These are phyloP conservation scores for Apium graveolens DNA, from an alignment of 129 eudicot genomes.

Conservation along the genomic window DNA sequence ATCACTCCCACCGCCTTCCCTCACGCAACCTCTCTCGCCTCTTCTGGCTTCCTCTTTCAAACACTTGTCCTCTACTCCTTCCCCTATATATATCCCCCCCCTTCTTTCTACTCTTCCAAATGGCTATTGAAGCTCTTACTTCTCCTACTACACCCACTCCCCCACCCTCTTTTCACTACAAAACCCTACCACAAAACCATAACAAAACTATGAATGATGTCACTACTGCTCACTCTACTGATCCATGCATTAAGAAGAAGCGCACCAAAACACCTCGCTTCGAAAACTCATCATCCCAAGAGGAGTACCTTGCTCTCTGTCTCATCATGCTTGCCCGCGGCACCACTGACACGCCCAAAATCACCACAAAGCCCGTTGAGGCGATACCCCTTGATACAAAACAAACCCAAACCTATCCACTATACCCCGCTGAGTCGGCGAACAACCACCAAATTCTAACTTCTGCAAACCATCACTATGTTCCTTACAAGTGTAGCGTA, in stretches of 20 bases:
- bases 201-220: background rate
- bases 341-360: background rate
- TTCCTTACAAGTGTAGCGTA: slow-evolving; percentile 7
- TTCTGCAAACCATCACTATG: background rate
- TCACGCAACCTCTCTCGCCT: slow-evolving; percentile 6
- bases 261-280: slow-evolving; percentile 27
- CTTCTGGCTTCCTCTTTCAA: background rate
- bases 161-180: background rate
- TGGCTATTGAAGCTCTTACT: slow-evolving; percentile 10
- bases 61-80: background rate
- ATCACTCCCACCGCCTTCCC: slow-evolving; percentile 9
- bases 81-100: background rate
- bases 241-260: slow-evolving; percentile 15
- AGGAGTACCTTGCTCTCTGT: slow-evolving; percentile 36
- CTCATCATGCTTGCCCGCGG: slow-evolving; percentile 40
- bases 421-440: background rate
- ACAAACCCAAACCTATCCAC: background rate
- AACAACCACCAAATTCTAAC: background rate
- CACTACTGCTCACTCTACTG: background rate
- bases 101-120: background rate
- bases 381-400: background rate
- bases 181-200: background rate
- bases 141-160: slow-evolving; percentile 11
- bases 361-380: background rate
- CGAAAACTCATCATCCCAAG: slow-evolving; percentile 20